phyloP scores from a whole-genome alignment of 2,329 filamentous ascomycete species.

The Coniochaeta sp. region DNA sequence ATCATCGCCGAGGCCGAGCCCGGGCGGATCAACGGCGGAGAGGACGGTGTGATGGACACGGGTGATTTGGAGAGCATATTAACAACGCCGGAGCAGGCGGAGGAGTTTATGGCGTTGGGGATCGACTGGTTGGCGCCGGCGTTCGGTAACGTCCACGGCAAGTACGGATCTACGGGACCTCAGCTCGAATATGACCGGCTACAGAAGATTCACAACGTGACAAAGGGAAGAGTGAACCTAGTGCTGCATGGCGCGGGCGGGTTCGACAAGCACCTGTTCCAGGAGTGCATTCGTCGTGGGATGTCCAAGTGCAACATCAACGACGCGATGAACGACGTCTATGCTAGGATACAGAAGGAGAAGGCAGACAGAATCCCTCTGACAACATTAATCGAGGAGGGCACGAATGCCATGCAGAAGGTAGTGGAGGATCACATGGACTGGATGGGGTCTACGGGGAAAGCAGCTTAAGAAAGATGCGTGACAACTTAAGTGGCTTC shows the following conservation, averaged over 20 bases:
- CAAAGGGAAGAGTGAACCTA: constrained; percentile 7
- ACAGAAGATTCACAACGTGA: constrained; percentile 26
- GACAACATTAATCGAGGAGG: constrained; percentile 16
- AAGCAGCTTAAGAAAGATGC: constrained; percentile 6
- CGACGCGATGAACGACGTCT: constrained; percentile 4
- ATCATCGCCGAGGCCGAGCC: constrained; percentile 64
- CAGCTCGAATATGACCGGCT: constrained; percentile 45
- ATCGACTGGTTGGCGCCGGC: constrained; percentile 59
- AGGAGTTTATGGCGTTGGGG: constrained; percentile 53
- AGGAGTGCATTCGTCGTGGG: constrained; percentile 10
- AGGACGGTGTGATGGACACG: constrained; percentile 55
- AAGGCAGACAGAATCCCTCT: constrained; percentile 10
- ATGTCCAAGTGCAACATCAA: constrained; percentile 13
- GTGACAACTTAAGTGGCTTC: too few species aligned
- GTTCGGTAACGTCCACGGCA: constrained; percentile 60
- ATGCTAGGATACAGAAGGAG: constrained; percentile 9
- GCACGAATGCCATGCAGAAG: constrained; percentile 12
- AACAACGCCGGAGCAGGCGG: constrained; percentile 53
- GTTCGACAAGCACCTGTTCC: constrained; percentile 11
- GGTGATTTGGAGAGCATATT: constrained; percentile 32
- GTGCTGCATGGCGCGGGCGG: constrained; percentile 16
- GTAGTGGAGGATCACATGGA: constrained; percentile 16
- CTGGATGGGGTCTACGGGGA: constrained; percentile 15
- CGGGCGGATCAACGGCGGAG: constrained; percentile 53
- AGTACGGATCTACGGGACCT: constrained; percentile 51